Conservation (phyloP, 2,329 filamentous ascomycete genomes). For the Colletotrichum agaves region DNA sequence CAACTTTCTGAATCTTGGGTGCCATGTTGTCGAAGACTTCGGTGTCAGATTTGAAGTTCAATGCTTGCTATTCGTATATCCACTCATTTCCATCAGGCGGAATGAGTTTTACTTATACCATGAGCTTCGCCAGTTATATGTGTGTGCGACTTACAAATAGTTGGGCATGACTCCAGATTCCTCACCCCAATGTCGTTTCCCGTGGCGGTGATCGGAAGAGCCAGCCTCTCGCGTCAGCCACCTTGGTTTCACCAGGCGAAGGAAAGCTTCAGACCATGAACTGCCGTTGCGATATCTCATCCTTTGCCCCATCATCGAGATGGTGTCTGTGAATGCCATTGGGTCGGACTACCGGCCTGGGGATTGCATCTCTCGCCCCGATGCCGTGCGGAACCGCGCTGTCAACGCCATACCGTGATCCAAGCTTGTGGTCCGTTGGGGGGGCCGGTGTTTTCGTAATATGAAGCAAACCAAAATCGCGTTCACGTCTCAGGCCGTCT, state of each 20-base stretch:
- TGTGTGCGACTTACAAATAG: too few relatives aligned
- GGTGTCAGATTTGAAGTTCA: too few relatives aligned
- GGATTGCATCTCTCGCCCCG: neutral
- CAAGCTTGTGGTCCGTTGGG: neutral
- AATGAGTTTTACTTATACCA: too few relatives aligned
- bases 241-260: neutral
- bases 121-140: too few relatives aligned
- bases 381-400: conserved; percentile 11
- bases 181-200: neutral
- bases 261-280: neutral
- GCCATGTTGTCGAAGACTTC: neutral
- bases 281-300: neutral
- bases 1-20: conserved; percentile 49
- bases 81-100: too few relatives aligned
- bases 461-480: neutral
- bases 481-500: conserved; percentile 15
- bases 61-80: too few relatives aligned
- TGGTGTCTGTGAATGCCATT: neutral
- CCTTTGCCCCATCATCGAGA: neutral
- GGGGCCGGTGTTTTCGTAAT: neutral
- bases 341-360: conserved; percentile 18
- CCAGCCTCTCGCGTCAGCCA: neutral
- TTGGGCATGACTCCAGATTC: neutral
- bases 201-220: neutral
- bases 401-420: neutral